These are phyloP conservation scores for Talaromyces sp. DNA, from an alignment of 2,329 filamentous ascomycete genomes.

Conservation along the genomic window DNA sequence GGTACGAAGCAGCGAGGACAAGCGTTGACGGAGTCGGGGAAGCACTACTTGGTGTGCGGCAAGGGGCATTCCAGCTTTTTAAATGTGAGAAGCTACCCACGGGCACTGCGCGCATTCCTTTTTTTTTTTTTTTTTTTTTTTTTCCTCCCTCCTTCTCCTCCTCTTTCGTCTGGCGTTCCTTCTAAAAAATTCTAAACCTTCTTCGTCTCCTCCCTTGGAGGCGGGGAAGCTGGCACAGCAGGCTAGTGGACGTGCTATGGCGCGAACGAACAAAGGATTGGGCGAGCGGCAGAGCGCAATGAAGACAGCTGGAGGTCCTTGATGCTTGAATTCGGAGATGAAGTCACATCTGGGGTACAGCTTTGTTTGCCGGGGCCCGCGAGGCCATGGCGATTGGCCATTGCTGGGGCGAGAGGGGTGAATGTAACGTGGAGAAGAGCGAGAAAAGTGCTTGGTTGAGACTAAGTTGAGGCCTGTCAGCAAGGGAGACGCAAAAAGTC, in stretches of 20 bases:
- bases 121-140: neutral
- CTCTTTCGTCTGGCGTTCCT: no score
- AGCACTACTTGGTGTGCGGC: slow-evolving; percentile 7
- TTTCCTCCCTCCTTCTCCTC: no score
- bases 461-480: neutral
- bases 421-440: slow-evolving; percentile 1
- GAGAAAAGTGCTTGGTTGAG: neutral
- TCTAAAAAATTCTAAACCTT: neutral
- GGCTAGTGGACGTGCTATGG: neutral
- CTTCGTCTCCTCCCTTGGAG: neutral
- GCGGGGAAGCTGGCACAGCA: slow-evolving; percentile 6
- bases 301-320: neutral
- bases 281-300: neutral
- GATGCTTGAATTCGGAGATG: neutral
- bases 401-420: neutral
- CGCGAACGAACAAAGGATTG: neutral
- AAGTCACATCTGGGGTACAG: slow-evolving; percentile 3
- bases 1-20: slow-evolving; percentile 19
- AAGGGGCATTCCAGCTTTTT: slow-evolving; percentile 12
- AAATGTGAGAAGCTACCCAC: neutral
- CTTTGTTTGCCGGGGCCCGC: neutral
- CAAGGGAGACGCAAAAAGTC: neutral
- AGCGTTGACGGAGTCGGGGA: slow-evolving; percentile 18
- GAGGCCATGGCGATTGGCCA: neutral
- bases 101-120: neutral